phyloP scores from a whole-genome alignment of 495 filamentous ascomycete species.

The Oleoguttula mirabilis region DNA sequence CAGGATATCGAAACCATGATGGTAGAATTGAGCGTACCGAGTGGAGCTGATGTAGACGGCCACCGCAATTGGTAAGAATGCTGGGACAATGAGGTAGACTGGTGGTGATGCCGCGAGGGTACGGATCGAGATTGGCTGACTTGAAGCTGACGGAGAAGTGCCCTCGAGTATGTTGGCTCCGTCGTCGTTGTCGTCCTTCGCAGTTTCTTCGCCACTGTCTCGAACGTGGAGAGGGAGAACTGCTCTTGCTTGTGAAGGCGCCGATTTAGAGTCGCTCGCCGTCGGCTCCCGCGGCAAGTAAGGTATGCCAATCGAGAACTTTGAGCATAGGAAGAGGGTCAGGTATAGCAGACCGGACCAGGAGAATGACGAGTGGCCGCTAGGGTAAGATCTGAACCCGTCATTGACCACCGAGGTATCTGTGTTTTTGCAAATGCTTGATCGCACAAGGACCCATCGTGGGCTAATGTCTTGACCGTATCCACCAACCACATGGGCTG shows the following conservation, averaged over 20 bases:
- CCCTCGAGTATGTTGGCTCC: neutral
- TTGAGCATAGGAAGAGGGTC: constrained; percentile 48
- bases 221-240: constrained; percentile 15
- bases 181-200: neutral
- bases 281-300: constrained; percentile 11
- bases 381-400: constrained; percentile 57
- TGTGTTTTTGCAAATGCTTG: constrained; percentile 41
- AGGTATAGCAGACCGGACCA: constrained; percentile 54
- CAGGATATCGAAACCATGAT: constrained; percentile 55
- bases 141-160: neutral
- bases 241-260: no score
- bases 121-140: constrained; percentile 20
- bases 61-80: constrained; percentile 43
- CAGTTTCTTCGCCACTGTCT: constrained; percentile 1
- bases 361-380: constrained; percentile 54
- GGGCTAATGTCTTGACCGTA: constrained; percentile 35
- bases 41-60: constrained; percentile 52
- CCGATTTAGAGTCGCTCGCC: constrained; percentile 4
- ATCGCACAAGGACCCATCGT: constrained; percentile 40
- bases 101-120: constrained; percentile 48
- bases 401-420: constrained; percentile 35
- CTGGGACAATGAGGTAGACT: constrained; percentile 42
- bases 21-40: constrained; percentile 51
- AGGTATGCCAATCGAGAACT: constrained; percentile 40
- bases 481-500: constrained; percentile 37